These are phyloP conservation scores for Phytophthora citrophthora DNA, from an alignment of 352 stramenopile genomes.

Conservation along the genomic window DNA sequence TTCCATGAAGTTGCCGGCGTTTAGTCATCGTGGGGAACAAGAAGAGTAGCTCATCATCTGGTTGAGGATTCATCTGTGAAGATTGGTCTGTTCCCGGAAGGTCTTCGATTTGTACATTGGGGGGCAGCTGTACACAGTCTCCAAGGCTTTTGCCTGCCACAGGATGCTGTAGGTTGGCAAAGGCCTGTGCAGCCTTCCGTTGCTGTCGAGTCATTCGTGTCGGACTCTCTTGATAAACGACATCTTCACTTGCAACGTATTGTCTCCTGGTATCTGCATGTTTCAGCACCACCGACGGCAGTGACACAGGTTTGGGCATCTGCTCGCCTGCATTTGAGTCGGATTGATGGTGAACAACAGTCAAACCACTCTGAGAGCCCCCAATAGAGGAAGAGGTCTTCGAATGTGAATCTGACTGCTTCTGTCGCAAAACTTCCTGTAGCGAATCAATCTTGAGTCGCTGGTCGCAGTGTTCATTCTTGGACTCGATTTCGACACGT, in stretches of 20 bases:
- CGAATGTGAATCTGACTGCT: conserved; percentile 21
- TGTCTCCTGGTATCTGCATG: conserved; percentile 16
- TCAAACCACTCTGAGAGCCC: not conserved
- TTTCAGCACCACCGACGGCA: conserved; percentile 33
- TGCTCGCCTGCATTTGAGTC: not conserved
- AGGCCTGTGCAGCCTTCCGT: conserved; percentile 37
- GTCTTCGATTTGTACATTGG: conserved; percentile 6
- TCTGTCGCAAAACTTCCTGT: conserved; percentile 29
- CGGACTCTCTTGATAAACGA: conserved; percentile 10
- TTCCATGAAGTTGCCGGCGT: conserved; percentile 49
- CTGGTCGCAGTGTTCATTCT: conserved; percentile 49
- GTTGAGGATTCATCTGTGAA: not conserved
- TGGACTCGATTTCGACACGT: conserved; percentile 53
- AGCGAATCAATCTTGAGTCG: conserved; percentile 42
- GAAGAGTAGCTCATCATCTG: conserved; percentile 36
- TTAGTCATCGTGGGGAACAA: conserved; percentile 50
- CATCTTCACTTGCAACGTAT: conserved; percentile 8
- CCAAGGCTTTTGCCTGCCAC: conserved; percentile 39
- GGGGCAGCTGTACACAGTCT: conserved; percentile 13
- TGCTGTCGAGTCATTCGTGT: conserved; percentile 36
- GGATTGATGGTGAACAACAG: not conserved
- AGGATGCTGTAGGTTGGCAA: conserved; percentile 39
- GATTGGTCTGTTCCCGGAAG: not conserved
- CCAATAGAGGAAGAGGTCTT: not conserved
- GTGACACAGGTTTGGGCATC: conserved; percentile 5